Evolutionary conservation across 139 green algal genomes (phyloP), one percentile per base, ranked within the genome.

Genomic region (Tetraselmis chui): DNA sequence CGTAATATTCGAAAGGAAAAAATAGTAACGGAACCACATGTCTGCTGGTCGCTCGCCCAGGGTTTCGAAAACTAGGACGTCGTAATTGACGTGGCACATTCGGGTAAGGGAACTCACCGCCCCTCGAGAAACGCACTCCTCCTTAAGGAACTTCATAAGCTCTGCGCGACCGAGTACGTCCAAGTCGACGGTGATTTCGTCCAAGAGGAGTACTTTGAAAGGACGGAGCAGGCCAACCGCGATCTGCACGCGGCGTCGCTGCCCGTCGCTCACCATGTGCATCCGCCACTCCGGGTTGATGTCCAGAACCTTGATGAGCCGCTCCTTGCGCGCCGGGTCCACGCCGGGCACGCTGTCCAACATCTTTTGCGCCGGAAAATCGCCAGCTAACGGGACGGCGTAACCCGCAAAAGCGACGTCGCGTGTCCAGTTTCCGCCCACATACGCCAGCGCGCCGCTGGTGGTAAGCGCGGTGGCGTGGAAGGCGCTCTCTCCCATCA

Each of bases 161-260:
- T 98, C 93, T 1, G 94, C 84, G 0, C 97, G 90, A 0, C 92
- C 96, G 29, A 99, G 87, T 30, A 99, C 96, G 85, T 99, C 97
- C 67, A 99, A 88, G 87, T 99, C 97, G 23, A 99, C 97, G 2
- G 97, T 99, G 81, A 97, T 92, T 80, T 97, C 94, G 83, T 97
- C 94, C 80, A 97, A 85, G 31, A 97, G 83, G 29, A 97, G 80
- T 74, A 98, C 92, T 89, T 95, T 90, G 88, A 97, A 97, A 1
- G 92, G 92, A 78, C 91, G 89, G 22, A 97, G 85, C 79, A 98
- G 87, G 1, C 95, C 94, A 79, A 98, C 91, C 78, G 89, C 94
- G 31, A 99, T 94, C 88, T 98, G 96, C 82, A 98, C 95, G 0
- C 95, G 86, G 26, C 95, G 84, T 58, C 95, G 85, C 89, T 98